Base-by-base conservation (phyloP, 305 asterid genomes). In the Fraxinus velutina region DNA sequence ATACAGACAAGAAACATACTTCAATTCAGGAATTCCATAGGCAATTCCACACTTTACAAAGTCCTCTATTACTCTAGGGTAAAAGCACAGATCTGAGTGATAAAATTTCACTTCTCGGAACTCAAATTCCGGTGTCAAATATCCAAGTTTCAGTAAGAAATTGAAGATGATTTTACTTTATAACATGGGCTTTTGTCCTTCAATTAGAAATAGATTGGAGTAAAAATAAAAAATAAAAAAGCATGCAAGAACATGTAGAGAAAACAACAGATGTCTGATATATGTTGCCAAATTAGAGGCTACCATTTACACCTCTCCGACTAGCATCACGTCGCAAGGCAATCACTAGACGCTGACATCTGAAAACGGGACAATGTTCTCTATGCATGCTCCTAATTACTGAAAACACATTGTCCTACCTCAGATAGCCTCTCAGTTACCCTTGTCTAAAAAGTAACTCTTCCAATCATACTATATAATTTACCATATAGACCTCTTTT, bases 311-410 rank as follows among this genome's bases (percentile, higher is more conserved):
- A 52, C 29, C 64, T 36, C 78, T 62, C 62, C 72, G 9, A 57
- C 85, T 80, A 66, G 83, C 19, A 68, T 66, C 29, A 66, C 7
- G 7, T 27, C n/a, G 17, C 32, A 24, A 64, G 19, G 50, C 62
- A 64, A 75, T 73, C 33, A 22, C n/a, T 39, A 50, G 72, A 66
- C 39, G 70, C 52, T 52, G 34, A 22, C 52, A 83, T 77, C 82
- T 76, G 57, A 57, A 80, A 70, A 70, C 79, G 78, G 85, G 70
- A 62, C 15, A 79, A 84, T 15, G 81, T 70, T 50, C 37, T 68
- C 30, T 36, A 21, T 68, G 13, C 80, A 80, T 33, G 21, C 80
- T 29, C 80, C 72, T 33, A 57, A 36, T 72, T 73, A 70, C 36
- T 42, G 21, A 78, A 79, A 79, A 71, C 50, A n/a, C 57, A 64